These are phyloP conservation scores for Sporothrix variecibatus DNA, from an alignment of 2,329 filamentous ascomycete species.

Conservation along the genomic window DNA sequence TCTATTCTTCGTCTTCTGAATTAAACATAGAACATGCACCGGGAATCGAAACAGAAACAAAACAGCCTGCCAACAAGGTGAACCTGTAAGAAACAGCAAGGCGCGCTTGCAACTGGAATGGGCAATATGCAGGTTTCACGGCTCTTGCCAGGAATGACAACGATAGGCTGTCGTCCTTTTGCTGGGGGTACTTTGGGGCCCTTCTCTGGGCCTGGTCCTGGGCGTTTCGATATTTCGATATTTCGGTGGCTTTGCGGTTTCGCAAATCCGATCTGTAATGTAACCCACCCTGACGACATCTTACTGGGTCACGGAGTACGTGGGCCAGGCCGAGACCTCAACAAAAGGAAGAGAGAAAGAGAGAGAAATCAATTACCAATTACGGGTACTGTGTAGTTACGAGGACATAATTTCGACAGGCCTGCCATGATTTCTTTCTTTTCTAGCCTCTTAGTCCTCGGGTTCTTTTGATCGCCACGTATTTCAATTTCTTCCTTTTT, in stretches of 20 bases:
- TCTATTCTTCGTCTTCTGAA: not conserved
- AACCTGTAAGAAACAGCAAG: not conserved
- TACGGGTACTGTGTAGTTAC: too few species aligned
- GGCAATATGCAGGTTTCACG: constrained; percentile 15
- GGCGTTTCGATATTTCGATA: not conserved
- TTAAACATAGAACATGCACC: not conserved
- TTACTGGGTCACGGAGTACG: not conserved
- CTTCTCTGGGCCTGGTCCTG: not conserved
- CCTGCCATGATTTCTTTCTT: not conserved
- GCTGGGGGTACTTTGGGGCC: not conserved
- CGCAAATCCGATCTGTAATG: constrained; percentile 6
- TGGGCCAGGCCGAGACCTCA: not conserved
- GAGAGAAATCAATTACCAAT: not conserved
- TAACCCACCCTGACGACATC: constrained; percentile 4
- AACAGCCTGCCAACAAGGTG: not conserved
- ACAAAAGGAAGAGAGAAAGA: not conserved
- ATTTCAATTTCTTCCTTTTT: not conserved
- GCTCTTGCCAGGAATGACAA: constrained; percentile 7
- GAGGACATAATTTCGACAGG: not conserved
- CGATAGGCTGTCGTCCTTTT: constrained; percentile 9
- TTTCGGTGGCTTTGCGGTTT: not conserved
- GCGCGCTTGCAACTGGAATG: constrained; percentile 11
- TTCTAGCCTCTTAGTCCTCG: not conserved
- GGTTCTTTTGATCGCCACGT: not conserved
- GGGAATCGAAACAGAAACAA: not conserved